Evolutionary conservation across 371 early-diverging fungal species (phyloP), one percentile per base, ranked within the genome.

Genomic region (Circinella umbellata): DNA sequence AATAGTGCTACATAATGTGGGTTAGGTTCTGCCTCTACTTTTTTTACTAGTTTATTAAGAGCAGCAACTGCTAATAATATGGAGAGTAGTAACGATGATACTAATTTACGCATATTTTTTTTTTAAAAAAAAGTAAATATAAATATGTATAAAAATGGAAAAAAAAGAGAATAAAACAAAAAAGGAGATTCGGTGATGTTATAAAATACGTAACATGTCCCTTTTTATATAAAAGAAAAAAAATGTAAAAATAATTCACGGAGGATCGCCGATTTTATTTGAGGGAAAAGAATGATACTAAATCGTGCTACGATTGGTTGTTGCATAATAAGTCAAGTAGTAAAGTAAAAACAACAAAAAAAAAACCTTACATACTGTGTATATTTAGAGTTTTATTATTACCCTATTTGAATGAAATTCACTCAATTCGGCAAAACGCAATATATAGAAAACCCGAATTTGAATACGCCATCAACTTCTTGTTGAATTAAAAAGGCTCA

Each of bases 1-100:
- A 87, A 71, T n/a, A 87, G 61, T 1, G 71, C 69, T 18, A 61
- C 62, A 64, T 76, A 76, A 42, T 76, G 60, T 0, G 73, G 69
- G 48, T 76, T 76, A n/a, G 46, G 39, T 48, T 46, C 18, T 53
- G 68, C 65, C 13, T 54, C 8, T 10, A 47, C 65, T 9, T 35
- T n/a, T 15, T 38, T 20, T 27, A 20, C 39, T 42, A 11, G 27
- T 27, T 42, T 42, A 11, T 3, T 42, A n/a, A n/a, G n/a, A n/a
- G n/a, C n/a, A 47, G 4, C 17, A 53, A 59, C 35, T 34, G 27
- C 11, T 34, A 15, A 20, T 15, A 51, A n/a, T 17, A 59, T 13
- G 39, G 63, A 8, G 1, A 36, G 15, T 0, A 27, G 61, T 17
- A 37, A 18, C 37, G 37, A 38, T 61, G 61, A 38, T 61, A 7